Evolutionary conservation across 768 basidiomycete species (phyloP), one percentile per base, ranked within the genome.

Genomic region (Pleurotus pulmonarius): DNA sequence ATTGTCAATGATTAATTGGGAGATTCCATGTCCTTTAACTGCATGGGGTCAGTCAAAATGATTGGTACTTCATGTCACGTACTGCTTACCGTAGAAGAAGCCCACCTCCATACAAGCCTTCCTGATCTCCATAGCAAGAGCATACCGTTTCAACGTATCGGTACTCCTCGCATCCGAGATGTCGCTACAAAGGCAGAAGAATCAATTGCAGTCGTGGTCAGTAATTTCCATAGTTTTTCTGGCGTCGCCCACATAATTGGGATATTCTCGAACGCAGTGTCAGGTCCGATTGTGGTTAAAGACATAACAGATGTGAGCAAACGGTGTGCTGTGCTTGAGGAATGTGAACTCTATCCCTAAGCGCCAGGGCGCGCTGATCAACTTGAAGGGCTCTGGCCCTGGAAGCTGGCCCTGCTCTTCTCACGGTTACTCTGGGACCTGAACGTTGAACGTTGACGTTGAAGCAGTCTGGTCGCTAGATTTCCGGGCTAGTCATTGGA

Each of bases 1-100:
- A 3, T 63, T 60, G 0, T 76, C 63, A 44, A 88, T 80, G 5
- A 75, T 64, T 0, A 68, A 63, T 39, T 84, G 77, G 2, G 84
- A 70, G 26, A 95, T 87, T 1, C 83, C 83, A 61, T 95, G 93
- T 60, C 92, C 91, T 64, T 73, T 80, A 15, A 91, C 88, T 65
- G n/a, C 15, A 49, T 20, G 18, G 29, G n/a, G 11, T 40, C 26
- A n/a, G 29, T 6, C 4, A n/a, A 4, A 26, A 18, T 13, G 20
- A 5, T 53, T 15, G 20, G 4, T 8, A 43, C n/a, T 20, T 25
- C 16, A 24, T 25, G 24, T 47, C 18, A 11, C 22, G 39, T 20
- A 6, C 9, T 7, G n/a, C 16, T 16, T 39, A 53, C 51, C 51
- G 41, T 53, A 53, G 51, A 53, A 53, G 39, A 53, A 53, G 5